phyloP scores from a whole-genome alignment of 768 basidiomycete genomes.

The Clitopilus passeckerianus region DNA sequence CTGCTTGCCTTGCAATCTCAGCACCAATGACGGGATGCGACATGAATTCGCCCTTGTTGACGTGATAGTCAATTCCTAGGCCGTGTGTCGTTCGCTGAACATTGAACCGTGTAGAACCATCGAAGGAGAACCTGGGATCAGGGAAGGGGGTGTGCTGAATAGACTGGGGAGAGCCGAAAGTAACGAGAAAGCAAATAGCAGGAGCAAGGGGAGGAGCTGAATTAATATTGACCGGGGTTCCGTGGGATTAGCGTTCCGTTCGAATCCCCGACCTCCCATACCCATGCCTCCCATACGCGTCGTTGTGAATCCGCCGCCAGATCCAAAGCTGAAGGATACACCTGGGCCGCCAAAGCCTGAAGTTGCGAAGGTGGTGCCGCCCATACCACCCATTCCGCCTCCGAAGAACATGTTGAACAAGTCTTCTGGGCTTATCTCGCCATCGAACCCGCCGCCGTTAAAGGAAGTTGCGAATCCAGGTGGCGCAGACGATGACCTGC shows the following conservation, averaged over 20 bases:
- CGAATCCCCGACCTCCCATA: slow-evolving; percentile 37
- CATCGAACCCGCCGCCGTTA: slow-evolving; percentile 55
- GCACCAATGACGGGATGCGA: slow-evolving; percentile 73
- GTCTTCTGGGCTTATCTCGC: slow-evolving; percentile 92
- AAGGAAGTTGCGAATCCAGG: slow-evolving; percentile 48
- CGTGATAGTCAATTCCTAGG: slow-evolving; percentile 77
- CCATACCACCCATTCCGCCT: slow-evolving; percentile 27
- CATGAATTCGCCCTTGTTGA: slow-evolving; percentile 72
- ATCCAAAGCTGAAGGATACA: slow-evolving; percentile 51
- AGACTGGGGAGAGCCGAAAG: slow-evolving; percentile 76
- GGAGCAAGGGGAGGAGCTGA: slow-evolving; percentile 79
- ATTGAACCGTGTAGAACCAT: slow-evolving; percentile 53
- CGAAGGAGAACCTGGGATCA: slow-evolving; percentile 79
- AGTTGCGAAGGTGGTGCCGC: slow-evolving; percentile 42
- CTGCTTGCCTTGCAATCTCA: slow-evolving; percentile 53
- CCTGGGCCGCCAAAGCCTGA: slow-evolving; percentile 52
- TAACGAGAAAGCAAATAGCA: slow-evolving; percentile 82
- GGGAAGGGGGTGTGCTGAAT: slow-evolving; percentile 64
- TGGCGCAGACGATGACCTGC: slow-evolving; percentile 53
- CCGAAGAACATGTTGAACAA: slow-evolving; percentile 99
- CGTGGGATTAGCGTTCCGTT: slow-evolving; percentile 19
- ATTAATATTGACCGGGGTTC: slow-evolving; percentile 60
- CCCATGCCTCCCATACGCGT: slow-evolving; percentile 55
- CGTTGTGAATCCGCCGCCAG: slow-evolving; percentile 72
- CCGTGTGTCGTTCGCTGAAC: slow-evolving; percentile 67